phyloP scores from a whole-genome alignment of 495 filamentous ascomycete genomes.

The Hyaloscypha finlandica region DNA sequence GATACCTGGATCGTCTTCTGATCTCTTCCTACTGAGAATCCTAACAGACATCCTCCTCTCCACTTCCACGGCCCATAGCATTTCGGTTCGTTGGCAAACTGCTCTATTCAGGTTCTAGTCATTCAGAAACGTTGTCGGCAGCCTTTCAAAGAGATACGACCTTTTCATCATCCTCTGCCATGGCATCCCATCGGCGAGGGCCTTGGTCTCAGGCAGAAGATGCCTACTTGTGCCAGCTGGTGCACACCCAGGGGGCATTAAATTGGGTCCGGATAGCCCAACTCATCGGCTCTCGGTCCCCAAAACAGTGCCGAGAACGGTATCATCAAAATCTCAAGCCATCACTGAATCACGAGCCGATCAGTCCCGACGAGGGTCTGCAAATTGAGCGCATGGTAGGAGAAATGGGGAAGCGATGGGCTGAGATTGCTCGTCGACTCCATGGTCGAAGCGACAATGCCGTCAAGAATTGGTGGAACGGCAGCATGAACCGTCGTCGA shows the following conservation, averaged over 20 bases:
- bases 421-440: constrained; percentile 86
- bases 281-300: constrained; percentile 73
- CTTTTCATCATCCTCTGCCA: constrained; percentile 21
- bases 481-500: constrained; percentile 79
- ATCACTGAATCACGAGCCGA: constrained; percentile 84
- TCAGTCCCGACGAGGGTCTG: constrained; percentile 84
- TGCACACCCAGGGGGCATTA: constrained; percentile 73
- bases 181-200: constrained; percentile 70
- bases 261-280: constrained; percentile 93
- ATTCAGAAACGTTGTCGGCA: not conserved
- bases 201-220: constrained; percentile 91
- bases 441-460: constrained; percentile 94
- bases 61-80: not conserved
- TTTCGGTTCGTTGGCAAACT: not conserved
- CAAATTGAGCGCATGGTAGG: constrained; percentile 79
- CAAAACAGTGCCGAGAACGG: constrained; percentile 95
- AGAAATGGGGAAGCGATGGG: constrained; percentile 90
- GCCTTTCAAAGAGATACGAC: not conserved
- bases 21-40: not conserved
- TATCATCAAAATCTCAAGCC: constrained; percentile 97
- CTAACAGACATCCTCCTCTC: not conserved
- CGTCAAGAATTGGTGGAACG: constrained; percentile 99
- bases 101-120: not conserved
- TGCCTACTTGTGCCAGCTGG: constrained; percentile 66
- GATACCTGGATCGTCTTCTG: not conserved